Evolutionary conservation across 192 early-diverging fungal genomes (phyloP), one percentile per base, ranked within the genome.

Genomic region (Linnemannia elongata): DNA sequence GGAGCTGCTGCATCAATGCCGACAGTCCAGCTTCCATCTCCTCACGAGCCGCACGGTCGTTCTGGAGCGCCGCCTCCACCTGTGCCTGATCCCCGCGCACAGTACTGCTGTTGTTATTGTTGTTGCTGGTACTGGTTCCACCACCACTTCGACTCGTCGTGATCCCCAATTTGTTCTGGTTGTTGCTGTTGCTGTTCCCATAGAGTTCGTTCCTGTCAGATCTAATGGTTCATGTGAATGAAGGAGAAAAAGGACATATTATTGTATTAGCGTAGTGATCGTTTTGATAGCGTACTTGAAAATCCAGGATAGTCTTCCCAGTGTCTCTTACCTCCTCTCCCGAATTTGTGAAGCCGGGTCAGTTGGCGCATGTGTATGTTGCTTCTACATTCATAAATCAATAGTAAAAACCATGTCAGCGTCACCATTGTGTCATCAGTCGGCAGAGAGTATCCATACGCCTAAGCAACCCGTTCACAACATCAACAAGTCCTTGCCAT

Each of bases 11-110:
- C 42, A 87, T 77, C 13, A 87, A 42, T 55, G 30, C 68, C 7
- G 85, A 81, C 12, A 87, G 42, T 36, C 85, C 80, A 8, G 54
- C 79, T 33, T 87, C 85, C 85, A 87, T 87, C 36, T 78, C 72
- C 36, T 87, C 79, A 33, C 79, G 75, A 8, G 78, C 79, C 10
- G 85, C 72, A 33, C 85, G 85, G 27, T 87, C 85, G 36, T 87
- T 87, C 49, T 87, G 85, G 15, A 87, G 72, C 0, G 85, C 85
- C 3, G 75, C 76, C 15, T 87, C 85, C 39, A 87, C 68, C 12
- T 81, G 79, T 13, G 76, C 44, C n/a, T 81, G 85, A 47, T 87
- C 80, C 0, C 27, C 42, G 10, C 35, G 77, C 1, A 2, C 13
- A 35, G 54, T 27, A 33, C 74, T 45, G 27, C 13, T 30, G 10